A percentile compares a stretch with the other conserved stretches of the same genome.
Conservation (phyloP, 139 green algal genomes). For the Chlorella vulgaris region DNA sequence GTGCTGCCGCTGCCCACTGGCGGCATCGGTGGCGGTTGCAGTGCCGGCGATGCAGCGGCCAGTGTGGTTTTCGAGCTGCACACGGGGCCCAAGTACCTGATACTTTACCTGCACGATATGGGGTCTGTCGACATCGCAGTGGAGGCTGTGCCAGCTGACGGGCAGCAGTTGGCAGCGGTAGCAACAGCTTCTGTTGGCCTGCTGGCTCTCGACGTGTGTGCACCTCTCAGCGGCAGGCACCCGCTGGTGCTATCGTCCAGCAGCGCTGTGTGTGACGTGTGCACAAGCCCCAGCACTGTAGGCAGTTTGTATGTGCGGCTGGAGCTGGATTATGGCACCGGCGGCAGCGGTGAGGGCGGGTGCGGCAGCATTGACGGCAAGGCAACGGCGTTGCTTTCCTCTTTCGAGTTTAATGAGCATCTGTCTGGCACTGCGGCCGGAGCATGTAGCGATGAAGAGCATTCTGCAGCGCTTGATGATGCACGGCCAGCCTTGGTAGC, state of each 20-base stretch:
- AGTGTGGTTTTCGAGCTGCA: background rate
- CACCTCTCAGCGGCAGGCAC: background rate
- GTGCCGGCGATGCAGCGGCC: background rate
- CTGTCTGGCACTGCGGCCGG: background rate
- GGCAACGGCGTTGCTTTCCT: background rate
- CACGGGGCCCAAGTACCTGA: conserved; percentile 17
- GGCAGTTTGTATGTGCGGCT: conserved; percentile 6
- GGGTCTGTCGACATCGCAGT: conserved; percentile 1
- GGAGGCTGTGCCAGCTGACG: background rate
- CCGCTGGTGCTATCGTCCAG: background rate
- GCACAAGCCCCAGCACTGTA: too few relatives aligned
- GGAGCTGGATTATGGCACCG: conserved; percentile 9
- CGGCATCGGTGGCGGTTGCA: background rate
- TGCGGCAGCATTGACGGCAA: too few relatives aligned
- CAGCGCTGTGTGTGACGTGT: background rate
- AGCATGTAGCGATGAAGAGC: background rate
- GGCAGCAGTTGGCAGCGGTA: background rate
- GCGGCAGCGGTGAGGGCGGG: background rate
- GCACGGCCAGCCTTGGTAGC: too few relatives aligned
- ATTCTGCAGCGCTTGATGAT: background rate
- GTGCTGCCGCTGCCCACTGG: background rate
- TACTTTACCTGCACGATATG: conserved; percentile 13
- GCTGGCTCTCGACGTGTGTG: conserved; percentile 4
- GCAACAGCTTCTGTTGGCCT: conserved; percentile 1
- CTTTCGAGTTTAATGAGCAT: conserved; percentile 25